Evolutionary conservation across 345 rosid species (phyloP).

Genomic region (Acer campestre): DNA sequence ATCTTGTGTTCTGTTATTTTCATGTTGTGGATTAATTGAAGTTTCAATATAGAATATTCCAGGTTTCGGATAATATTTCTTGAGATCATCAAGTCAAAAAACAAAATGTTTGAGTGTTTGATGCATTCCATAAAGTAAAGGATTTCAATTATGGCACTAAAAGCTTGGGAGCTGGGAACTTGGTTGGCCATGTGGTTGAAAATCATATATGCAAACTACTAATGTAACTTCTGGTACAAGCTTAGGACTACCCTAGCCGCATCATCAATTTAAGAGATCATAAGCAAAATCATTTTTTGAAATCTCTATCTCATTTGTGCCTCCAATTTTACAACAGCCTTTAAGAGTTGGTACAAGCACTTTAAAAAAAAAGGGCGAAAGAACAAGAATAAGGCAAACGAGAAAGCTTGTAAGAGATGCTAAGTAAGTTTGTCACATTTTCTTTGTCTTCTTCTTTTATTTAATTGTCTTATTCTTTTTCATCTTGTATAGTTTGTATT

Average conservation of each 20-base stretch:
- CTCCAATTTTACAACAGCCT: conserved; percentile 9
- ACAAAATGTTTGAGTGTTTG: conserved; percentile 32
- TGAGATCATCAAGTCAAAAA: conserved; percentile 42
- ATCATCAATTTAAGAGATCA: conserved; percentile 16
- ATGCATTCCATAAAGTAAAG: conserved; percentile 24
- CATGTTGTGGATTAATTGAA: neutral
- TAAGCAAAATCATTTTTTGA: conserved; percentile 16
- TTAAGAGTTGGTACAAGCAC: conserved; percentile 10
- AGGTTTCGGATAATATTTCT: conserved; percentile 18
- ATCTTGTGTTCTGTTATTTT: neutral
- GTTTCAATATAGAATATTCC: conserved; percentile 24
- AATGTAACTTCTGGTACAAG: neutral
- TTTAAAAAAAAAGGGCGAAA: conserved; percentile 19
- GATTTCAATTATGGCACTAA: conserved; percentile 10
- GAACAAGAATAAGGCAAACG: conserved; percentile 28
- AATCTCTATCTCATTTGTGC: conserved; percentile 29
- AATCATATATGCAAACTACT: neutral
- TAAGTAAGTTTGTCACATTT: conserved; percentile 18
- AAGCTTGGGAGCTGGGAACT: neutral
- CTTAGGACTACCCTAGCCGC: conserved; percentile 1
- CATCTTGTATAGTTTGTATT: neutral
- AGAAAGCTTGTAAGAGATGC: conserved; percentile 17
- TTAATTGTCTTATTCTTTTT: neutral
- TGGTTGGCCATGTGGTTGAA: too few species aligned
- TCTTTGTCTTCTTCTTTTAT: neutral